Percentiles rank a stretch among this genome's conserved stretches.
Evolutionary conservation across 129 eudicot genomes (phyloP).

Genomic region (Flaveria sonorensis): DNA sequence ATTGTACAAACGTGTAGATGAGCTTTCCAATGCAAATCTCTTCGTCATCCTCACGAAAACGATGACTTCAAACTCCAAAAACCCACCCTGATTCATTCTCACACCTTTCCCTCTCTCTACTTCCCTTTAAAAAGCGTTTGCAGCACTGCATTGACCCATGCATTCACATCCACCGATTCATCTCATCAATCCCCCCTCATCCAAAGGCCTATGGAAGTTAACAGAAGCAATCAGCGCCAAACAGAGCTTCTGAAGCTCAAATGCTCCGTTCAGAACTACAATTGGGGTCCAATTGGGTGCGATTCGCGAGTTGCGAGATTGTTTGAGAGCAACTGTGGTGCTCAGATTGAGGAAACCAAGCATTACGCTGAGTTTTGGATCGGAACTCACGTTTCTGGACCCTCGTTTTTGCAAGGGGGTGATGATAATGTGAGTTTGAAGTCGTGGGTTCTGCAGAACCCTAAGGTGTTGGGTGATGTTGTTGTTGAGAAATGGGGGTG

Average conservation of each 20-base stretch:
- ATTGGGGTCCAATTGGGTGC: constrained; percentile 73
- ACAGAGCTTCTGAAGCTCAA: constrained; percentile 47
- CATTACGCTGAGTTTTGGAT: constrained; percentile 95
- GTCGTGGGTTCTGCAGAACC: constrained; percentile 68
- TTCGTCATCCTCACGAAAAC: constrained; percentile 5
- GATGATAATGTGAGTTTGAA: constrained; percentile 45
- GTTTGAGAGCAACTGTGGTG: constrained; percentile 45
- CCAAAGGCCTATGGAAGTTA: constrained; percentile 4
- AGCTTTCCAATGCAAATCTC: not conserved
- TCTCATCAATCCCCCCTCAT: not conserved
- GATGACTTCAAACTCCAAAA: constrained; percentile 28
- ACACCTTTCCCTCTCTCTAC: constrained; percentile 39
- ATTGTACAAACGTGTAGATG: not conserved
- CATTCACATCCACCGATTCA: not conserved
- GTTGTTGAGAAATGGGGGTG: constrained; percentile 72
- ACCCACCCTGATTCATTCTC: constrained; percentile 14
- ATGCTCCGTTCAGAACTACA: constrained; percentile 71
- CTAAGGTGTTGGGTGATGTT: constrained; percentile 73
- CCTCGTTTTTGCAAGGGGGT: constrained; percentile 42
- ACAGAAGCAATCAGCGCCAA: constrained; percentile 4
- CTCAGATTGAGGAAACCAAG: constrained; percentile 40
- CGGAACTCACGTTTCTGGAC: constrained; percentile 91
- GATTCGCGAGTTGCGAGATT: constrained; percentile 67
- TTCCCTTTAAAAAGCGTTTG: constrained; percentile 38
- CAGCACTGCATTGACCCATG: not conserved